Evolutionary conservation across 1,284 basidiomycete genomes (phyloP).

Genomic region (Trametes sp.): DNA sequence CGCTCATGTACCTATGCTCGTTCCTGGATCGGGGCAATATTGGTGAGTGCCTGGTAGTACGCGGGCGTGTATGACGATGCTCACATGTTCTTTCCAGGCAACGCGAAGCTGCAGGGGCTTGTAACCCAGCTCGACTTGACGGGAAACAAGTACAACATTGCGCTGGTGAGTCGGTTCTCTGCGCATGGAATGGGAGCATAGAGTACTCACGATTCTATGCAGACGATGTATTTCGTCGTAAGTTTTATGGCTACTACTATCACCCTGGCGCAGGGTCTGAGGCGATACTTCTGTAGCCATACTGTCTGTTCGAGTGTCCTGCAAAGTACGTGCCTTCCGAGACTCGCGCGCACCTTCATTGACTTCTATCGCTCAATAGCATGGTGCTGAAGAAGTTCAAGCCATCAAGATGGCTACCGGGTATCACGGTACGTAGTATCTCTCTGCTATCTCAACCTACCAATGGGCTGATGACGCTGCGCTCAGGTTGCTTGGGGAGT

Average conservation of each 20-base stretch:
- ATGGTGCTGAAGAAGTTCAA: constrained; percentile 45
- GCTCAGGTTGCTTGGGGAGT: constrained; percentile 36
- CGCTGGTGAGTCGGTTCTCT: constrained; percentile 52
- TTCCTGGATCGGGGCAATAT: constrained; percentile 67
- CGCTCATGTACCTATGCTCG: constrained; percentile 69
- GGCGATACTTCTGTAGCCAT: constrained; percentile 53
- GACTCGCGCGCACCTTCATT: background rate
- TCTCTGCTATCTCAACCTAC: background rate
- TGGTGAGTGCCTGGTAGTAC: constrained; percentile 24
- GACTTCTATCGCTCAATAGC: constrained; percentile 19
- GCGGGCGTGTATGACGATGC: too few relatives aligned
- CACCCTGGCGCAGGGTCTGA: background rate
- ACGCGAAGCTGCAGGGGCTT: constrained; percentile 71
- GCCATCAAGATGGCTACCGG: constrained; percentile 44
- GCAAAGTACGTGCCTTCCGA: constrained; percentile 53
- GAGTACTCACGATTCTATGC: background rate
- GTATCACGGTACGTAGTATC: constrained; percentile 38
- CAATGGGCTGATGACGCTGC: background rate
- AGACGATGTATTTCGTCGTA: constrained; percentile 79
- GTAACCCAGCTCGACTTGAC: constrained; percentile 58
- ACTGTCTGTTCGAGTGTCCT: constrained; percentile 68
- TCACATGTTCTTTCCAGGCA: constrained; percentile 51
- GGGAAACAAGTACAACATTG: constrained; percentile 70
- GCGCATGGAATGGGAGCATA: background rate
- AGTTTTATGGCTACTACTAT: constrained; percentile 33